Base-by-base conservation (phyloP, 1,139 yeast genomes). In the Geotrichum aggregatum region DNA sequence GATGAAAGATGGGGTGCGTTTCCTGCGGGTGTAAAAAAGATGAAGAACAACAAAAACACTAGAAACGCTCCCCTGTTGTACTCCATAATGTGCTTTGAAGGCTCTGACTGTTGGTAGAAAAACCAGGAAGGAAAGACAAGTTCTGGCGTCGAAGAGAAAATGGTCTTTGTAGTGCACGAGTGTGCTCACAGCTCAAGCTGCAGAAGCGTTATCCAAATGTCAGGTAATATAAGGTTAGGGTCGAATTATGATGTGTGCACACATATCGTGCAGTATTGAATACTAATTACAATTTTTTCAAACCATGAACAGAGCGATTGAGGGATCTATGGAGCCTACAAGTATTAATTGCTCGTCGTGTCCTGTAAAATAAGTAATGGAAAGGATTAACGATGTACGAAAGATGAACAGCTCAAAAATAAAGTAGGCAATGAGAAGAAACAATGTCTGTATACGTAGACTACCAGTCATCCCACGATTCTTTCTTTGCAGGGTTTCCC, bases 401-500 rank as follows among this genome's bases (percentile, higher is more conserved):
- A 34, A 14, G 33, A 44, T 33, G 7, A 34, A 33, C 18, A 44
- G 33, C 31, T 11, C 16, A 34, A 34, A n/a, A 43, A 40, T 21
- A 13, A 30, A 24, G 28, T 24, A 22, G 28, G 28, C 24, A 36
- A 45, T 34, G 22, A 30, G 19, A 21, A 11, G 3, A 26, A n/a
- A 30, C n/a, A n/a, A n/a, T n/a, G n/a, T n/a, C n/a, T n/a, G n/a
- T 19, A 28, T 19, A 21, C 26, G 18, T 18, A 45, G 36, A 10
- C 39, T 6, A 51, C 54, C 54, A 51, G 5, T 54, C 52, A 45
- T 51, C 54, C 56, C 56, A 53, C 3, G 47, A 41, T 24, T 47
- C 51, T 40, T 54, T 75, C 77, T 46, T 71, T 18, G 43, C 28
- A n/a, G 52, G 55, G 44, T 50, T 54, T 14, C 76, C 72, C 53